A percentile compares a stretch with the other conserved stretches of the same genome.
Conservation (phyloP, 148 eudicot genomes). For the Hydrangea macrophylla region DNA sequence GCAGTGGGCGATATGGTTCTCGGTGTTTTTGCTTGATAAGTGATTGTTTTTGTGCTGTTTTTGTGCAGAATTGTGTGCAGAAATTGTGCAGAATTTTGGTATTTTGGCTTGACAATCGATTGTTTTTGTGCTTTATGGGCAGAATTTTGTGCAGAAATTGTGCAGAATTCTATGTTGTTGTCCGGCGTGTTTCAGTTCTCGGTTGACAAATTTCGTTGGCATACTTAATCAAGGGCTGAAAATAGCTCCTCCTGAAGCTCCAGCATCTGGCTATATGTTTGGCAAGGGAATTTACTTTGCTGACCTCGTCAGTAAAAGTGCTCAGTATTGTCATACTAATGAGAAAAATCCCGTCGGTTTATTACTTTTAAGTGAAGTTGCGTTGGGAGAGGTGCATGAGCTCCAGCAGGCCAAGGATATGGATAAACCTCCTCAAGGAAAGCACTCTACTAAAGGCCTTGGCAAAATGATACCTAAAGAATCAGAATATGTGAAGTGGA, state of each 20-base stretch:
- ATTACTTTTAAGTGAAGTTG: slow-evolving; percentile 97
- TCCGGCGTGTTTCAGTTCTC: too few relatives aligned
- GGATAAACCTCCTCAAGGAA: slow-evolving; percentile 90
- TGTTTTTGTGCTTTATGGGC: too few relatives aligned
- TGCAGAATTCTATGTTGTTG: too few relatives aligned
- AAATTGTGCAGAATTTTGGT: too few relatives aligned
- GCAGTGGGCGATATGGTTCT: too few relatives aligned
- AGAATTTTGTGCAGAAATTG: too few relatives aligned
- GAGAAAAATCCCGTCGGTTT: slow-evolving; percentile 84
- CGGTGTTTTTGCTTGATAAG: too few relatives aligned
- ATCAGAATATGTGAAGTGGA: slow-evolving; percentile 71
- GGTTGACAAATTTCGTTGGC: slow-evolving; percentile 95
- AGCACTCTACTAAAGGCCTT: slow-evolving; percentile 97
- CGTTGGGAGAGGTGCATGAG: slow-evolving; percentile 84
- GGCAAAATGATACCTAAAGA: slow-evolving; percentile 80
- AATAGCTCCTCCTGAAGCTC: slow-evolving; percentile 99
- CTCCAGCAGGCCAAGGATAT: slow-evolving; percentile 78
- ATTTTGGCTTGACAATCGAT: too few relatives aligned
- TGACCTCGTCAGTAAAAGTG: slow-evolving; percentile 98
- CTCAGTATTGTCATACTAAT: slow-evolving; percentile 92
- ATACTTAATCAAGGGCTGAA: slow-evolving; percentile 95
- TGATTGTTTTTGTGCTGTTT: too few relatives aligned
- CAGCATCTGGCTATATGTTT: slow-evolving; percentile 98
- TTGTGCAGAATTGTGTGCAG: too few relatives aligned
- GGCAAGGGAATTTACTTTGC: slow-evolving; percentile 99